A percentile compares a stretch with the other conserved stretches of the same genome.
Conservation (phyloP, 352 stramenopile species). For the Aphanomyces cochlioides region DNA sequence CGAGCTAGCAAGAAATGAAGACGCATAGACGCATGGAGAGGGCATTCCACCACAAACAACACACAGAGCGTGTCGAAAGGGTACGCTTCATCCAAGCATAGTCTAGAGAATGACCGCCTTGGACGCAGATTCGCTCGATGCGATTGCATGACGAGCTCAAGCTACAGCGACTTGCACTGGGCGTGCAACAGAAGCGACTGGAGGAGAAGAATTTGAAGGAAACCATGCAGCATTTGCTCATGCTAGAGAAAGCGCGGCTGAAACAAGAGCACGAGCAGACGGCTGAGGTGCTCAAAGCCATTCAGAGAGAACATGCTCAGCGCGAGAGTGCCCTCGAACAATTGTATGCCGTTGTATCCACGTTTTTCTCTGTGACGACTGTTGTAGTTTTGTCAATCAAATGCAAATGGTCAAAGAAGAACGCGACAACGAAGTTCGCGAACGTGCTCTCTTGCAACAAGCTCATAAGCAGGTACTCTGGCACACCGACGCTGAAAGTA, state of each 20-base stretch:
- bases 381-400: conserved; percentile 52
- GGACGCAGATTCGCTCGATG: conserved; percentile 48
- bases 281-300: conserved; percentile 44
- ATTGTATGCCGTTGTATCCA: conserved; percentile 39
- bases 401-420: conserved; percentile 65
- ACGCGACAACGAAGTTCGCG: conserved; percentile 50
- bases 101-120: not conserved
- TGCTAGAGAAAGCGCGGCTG: conserved; percentile 62
- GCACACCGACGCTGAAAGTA: not conserved
- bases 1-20: conserved; percentile 45
- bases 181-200: conserved; percentile 54
- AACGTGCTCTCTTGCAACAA: conserved; percentile 65
- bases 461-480: conserved; percentile 44
- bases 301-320: conserved; percentile 57
- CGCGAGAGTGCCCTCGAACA: conserved; percentile 59
- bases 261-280: conserved; percentile 59
- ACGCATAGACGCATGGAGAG: conserved; percentile 60
- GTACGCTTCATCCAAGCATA: conserved; percentile 16
- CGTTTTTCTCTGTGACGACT: not conserved
- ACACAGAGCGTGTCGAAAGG: conserved; percentile 61
- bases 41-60: conserved; percentile 55
- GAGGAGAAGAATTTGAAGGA: conserved; percentile 66
- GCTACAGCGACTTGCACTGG: conserved; percentile 57
- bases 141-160: conserved; percentile 67
- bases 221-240: conserved; percentile 58